phyloP scores from a whole-genome alignment of 768 basidiomycete genomes.

The Boletus bicolor region DNA sequence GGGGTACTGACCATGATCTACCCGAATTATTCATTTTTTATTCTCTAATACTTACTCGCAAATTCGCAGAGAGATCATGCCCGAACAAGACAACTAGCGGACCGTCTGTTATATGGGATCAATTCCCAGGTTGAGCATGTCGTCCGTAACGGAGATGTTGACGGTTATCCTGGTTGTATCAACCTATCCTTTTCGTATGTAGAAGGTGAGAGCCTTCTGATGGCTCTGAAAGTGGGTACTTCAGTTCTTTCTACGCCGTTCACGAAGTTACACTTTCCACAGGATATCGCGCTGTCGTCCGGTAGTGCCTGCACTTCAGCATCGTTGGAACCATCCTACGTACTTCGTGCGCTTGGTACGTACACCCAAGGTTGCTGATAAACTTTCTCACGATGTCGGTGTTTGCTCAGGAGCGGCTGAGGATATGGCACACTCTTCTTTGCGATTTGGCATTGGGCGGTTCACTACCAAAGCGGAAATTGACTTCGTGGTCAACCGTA shows the following conservation, averaged over 20 bases:
- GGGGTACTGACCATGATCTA: constrained; percentile 76
- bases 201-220: constrained; percentile 93
- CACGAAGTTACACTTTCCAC: neutral
- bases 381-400: neutral
- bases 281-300: constrained; percentile 97
- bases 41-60: neutral
- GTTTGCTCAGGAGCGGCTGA: constrained; percentile 75
- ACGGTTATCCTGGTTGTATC: constrained; percentile 94
- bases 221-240: constrained; percentile 85
- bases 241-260: neutral
- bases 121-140: constrained; percentile 84
- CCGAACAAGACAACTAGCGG: constrained; percentile 68
- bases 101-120: constrained; percentile 79
- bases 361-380: constrained; percentile 8
- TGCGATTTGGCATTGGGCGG: constrained; percentile 95
- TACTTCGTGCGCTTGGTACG: constrained; percentile 87
- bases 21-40: neutral
- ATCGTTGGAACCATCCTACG: constrained; percentile 97
- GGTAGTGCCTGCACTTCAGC: constrained; percentile 99
- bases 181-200: constrained; percentile 96
- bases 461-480: constrained; percentile 98
- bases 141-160: constrained; percentile 87
- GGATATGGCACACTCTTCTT: constrained; percentile 97
- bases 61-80: constrained; percentile 69
- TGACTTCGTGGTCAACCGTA: constrained; percentile 88